A percentile compares a stretch with the other conserved stretches of the same genome.
These are phyloP conservation scores for Pelargonium fulgidum DNA, from an alignment of 441 rosid genomes.

Conservation along the genomic window DNA sequence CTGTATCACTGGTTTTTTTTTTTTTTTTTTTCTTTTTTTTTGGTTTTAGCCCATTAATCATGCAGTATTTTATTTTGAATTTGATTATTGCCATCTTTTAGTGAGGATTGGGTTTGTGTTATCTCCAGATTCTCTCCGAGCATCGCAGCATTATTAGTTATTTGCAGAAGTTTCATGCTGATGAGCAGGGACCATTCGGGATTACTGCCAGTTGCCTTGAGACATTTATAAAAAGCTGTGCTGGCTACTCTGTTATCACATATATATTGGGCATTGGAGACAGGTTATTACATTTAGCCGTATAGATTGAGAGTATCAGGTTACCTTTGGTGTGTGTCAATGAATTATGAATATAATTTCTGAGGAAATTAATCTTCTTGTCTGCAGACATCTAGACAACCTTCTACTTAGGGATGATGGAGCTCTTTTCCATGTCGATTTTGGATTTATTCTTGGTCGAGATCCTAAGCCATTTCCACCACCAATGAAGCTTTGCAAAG, in stretches of 20 bases:
- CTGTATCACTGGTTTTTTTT: neutral
- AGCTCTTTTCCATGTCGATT: conserved; percentile 94
- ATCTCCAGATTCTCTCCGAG: conserved; percentile 81
- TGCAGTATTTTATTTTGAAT: neutral
- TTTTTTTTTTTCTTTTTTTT: too few relatives aligned
- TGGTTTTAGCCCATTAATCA: neutral
- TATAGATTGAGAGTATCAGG: neutral
- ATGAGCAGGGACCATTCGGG: conserved; percentile 94
- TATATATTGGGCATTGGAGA: conserved; percentile 95
- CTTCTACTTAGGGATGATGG: conserved; percentile 97
- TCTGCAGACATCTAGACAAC: conserved; percentile 83
- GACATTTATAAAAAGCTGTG: conserved; percentile 96
- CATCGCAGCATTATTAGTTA: conserved; percentile 88
- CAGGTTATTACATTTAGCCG: conserved; percentile 40
- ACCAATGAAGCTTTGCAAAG: conserved; percentile 99
- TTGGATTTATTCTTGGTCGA: conserved; percentile 92
- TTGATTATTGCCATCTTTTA: neutral
- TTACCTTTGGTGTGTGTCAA: neutral
- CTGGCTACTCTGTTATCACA: conserved; percentile 96
- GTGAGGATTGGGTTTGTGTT: conserved; percentile 14
- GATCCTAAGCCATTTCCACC: conserved; percentile 99
- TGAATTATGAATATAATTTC: conserved; percentile 7
- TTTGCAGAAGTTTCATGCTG: conserved; percentile 92
- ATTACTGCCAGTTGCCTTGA: conserved; percentile 93
- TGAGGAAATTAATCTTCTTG: conserved; percentile 13